A percentile compares a stretch with the other conserved stretches of the same genome.
These are phyloP conservation scores for Setaria viridis DNA, from an alignment of 202 grass and related monocot species.

Conservation along the genomic window DNA sequence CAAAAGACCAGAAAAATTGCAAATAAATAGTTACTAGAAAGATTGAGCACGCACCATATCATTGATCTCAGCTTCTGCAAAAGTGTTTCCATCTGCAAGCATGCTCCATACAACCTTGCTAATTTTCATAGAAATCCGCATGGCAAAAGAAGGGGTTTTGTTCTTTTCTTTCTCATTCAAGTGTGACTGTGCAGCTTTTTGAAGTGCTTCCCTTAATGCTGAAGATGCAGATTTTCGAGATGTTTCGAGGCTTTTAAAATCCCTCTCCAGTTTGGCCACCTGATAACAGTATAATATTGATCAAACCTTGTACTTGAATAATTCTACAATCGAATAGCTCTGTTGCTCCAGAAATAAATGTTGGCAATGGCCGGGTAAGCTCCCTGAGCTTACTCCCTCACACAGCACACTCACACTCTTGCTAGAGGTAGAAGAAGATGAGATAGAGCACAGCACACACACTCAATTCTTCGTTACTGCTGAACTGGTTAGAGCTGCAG, in stretches of 20 bases:
- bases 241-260: constrained; percentile 64
- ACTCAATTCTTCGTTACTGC: no score
- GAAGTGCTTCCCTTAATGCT: constrained; percentile 79
- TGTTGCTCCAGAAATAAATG: constrained; percentile 8
- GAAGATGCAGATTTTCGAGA: constrained; percentile 78
- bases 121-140: constrained; percentile 91
- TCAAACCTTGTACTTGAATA: constrained; percentile 37
- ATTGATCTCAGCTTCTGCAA: constrained; percentile 98
- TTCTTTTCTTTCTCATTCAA: constrained; percentile 99
- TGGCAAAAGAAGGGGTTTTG: constrained; percentile 93
- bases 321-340: constrained; percentile 8
- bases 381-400: no score
- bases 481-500: no score
- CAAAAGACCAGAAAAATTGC: constrained; percentile 4
- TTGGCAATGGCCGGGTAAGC: no score
- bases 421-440: no score
- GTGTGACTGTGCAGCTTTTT: constrained; percentile 84
- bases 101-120: constrained; percentile 99
- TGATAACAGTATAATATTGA: constrained; percentile 59
- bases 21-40: constrained; percentile 39
- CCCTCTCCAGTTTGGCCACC: constrained; percentile 79
- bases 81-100: constrained; percentile 96
- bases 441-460: no score
- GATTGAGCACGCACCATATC: constrained; percentile 72
- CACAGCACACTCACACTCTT: no score